These are phyloP conservation scores for Carex sylvatica DNA, from an alignment of 202 grass and related monocot genomes.

Conservation along the genomic window DNA sequence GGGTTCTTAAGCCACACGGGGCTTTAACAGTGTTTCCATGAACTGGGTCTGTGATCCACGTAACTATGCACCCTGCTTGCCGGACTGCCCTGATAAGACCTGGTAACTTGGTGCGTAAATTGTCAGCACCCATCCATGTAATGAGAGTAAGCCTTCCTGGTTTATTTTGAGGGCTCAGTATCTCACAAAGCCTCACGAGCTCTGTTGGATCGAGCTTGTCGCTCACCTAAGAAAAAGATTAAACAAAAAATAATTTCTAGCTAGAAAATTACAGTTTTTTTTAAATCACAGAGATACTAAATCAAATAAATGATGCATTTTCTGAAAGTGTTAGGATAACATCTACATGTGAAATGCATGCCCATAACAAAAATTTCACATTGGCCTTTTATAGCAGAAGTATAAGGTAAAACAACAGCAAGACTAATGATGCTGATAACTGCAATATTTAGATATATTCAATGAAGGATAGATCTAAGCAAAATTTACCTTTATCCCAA, in stretches of 20 bases:
- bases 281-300: background rate
- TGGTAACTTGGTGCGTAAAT: conserved; percentile 54
- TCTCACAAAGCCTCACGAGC: conserved; percentile 62
- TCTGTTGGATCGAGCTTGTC: conserved; percentile 67
- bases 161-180: conserved; percentile 70
- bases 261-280: background rate
- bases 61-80: conserved; percentile 53
- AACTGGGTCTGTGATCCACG: conserved; percentile 79
- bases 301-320: too few relatives aligned
- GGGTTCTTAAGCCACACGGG: conserved; percentile 65
- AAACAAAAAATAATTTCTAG: background rate
- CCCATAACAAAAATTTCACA: background rate
- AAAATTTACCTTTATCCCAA: conserved; percentile 64
- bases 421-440: background rate
- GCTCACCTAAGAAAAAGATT: conserved; percentile 55
- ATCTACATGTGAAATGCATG: background rate
- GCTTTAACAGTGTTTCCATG: conserved; percentile 72
- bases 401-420: background rate
- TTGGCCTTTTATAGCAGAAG: background rate
- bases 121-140: conserved; percentile 79
- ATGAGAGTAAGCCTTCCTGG: conserved; percentile 43
- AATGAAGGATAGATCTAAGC: background rate
- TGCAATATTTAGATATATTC: background rate
- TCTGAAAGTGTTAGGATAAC: background rate
- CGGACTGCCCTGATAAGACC: conserved; percentile 60